A percentile compares a stretch with the other conserved stretches of the same genome.
Evolutionary conservation across 352 stramenopile genomes (phyloP).

Genomic region (Pythium aquatile): DNA sequence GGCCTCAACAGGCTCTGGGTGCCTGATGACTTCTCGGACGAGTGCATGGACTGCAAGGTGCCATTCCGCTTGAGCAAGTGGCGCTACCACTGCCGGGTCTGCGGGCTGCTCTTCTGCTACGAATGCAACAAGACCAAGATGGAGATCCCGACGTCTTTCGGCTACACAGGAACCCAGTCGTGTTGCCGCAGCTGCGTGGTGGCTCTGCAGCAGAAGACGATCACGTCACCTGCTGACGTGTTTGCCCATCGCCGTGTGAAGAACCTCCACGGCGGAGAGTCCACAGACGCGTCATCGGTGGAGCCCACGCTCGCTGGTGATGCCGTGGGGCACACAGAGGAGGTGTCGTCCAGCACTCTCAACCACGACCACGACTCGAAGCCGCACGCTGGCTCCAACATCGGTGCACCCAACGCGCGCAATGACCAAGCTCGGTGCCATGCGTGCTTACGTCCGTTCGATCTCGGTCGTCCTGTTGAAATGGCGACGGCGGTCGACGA

Average conservation of each 20-base stretch:
- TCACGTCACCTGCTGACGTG: slow-evolving; percentile 79
- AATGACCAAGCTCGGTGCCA: slow-evolving; percentile 84
- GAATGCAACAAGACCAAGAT: slow-evolving; percentile 83
- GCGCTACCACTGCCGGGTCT: slow-evolving; percentile 84
- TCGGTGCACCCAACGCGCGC: slow-evolving; percentile 29
- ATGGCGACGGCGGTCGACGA: no score
- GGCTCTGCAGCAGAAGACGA: slow-evolving; percentile 80
- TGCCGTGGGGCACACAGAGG: no score
- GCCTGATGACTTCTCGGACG: slow-evolving; percentile 80
- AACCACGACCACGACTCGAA: no score
- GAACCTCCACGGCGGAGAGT: no score
- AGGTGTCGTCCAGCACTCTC: no score
- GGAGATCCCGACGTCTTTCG: slow-evolving; percentile 70
- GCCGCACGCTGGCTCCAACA: no score
- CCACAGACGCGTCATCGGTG: no score
- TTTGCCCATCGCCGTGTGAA: slow-evolving; percentile 74
- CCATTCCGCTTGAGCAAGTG: slow-evolving; percentile 78
- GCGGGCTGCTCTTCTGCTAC: slow-evolving; percentile 76
- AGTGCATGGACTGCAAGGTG: slow-evolving; percentile 86
- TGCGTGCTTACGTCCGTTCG: slow-evolving; percentile 85
- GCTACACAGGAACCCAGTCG: slow-evolving; percentile 68
- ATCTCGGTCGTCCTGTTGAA: slow-evolving; percentile 53
- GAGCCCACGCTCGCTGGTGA: no score
- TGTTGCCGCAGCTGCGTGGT: slow-evolving; percentile 84
- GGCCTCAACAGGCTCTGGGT: slow-evolving; percentile 85